These are phyloP conservation scores for Melampsora abietis-canadensis DNA, from an alignment of 1,284 basidiomycete species.

Conservation along the genomic window DNA sequence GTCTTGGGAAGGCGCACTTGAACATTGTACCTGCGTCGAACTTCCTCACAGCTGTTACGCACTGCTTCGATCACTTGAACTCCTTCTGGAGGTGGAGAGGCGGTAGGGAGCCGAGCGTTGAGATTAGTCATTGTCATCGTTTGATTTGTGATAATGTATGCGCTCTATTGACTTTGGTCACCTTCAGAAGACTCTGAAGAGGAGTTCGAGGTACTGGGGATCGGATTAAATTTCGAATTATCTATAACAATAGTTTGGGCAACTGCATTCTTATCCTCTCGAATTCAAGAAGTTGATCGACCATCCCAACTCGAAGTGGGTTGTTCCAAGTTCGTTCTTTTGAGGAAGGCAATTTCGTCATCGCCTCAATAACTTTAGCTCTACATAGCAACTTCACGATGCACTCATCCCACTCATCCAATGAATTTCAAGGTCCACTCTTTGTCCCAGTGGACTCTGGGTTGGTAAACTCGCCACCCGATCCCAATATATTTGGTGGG, in stretches of 20 bases:
- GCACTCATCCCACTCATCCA: neutral
- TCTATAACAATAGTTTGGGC: too few relatives aligned
- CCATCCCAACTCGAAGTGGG: neutral
- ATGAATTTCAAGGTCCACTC: neutral
- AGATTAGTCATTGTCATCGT: neutral
- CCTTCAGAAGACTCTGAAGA: too few relatives aligned
- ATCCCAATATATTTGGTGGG: neutral
- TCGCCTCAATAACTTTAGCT: too few relatives aligned
- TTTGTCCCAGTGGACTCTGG: neutral
- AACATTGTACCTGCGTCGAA: constrained; percentile 4
- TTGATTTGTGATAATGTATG: neutral
- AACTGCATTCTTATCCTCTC: too few relatives aligned
- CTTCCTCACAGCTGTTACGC: constrained; percentile 1
- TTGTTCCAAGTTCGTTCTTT: neutral
- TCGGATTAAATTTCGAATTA: too few relatives aligned
- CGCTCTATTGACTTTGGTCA: too few relatives aligned
- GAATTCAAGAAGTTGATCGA: too few relatives aligned
- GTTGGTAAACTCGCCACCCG: neutral
- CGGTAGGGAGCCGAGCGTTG: neutral
- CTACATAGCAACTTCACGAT: too few relatives aligned
- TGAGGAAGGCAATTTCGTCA: neutral
- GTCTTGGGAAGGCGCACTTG: neutral
- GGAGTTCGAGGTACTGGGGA: too few relatives aligned
- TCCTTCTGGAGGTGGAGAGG: neutral
- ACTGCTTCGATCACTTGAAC: neutral